Conservation (phyloP, 2,329 filamentous ascomycete genomes). For the Fusarium torulosum region DNA sequence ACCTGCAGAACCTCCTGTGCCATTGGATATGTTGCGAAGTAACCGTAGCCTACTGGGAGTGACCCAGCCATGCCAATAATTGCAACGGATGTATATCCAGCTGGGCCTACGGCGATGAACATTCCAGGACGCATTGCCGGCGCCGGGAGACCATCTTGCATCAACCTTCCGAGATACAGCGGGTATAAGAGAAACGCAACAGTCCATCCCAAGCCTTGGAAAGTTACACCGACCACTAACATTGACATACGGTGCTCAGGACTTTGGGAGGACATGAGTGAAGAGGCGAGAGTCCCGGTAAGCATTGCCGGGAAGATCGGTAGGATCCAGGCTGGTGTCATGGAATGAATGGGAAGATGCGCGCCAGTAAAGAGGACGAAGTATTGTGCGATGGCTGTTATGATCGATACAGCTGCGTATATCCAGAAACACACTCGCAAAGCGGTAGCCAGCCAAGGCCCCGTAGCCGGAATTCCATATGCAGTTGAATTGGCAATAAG, state of each 20-base stretch:
- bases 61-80: constrained; percentile 46
- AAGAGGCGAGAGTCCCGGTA: constrained; percentile 44
- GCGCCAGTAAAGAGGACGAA: constrained; percentile 50
- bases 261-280: constrained; percentile 44
- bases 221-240: constrained; percentile 45
- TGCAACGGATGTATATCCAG: constrained; percentile 45
- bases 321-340: constrained; percentile 50
- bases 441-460: constrained; percentile 61
- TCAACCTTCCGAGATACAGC: constrained; percentile 45
- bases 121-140: constrained; percentile 47
- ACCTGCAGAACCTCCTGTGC: constrained; percentile 44
- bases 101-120: constrained; percentile 46
- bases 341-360: constrained; percentile 45
- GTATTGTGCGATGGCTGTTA: constrained; percentile 46
- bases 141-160: constrained; percentile 47
- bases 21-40: constrained; percentile 44
- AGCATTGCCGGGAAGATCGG: constrained; percentile 50
- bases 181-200: constrained; percentile 45
- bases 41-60: constrained; percentile 43
- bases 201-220: constrained; percentile 48
- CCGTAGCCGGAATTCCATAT: constrained; percentile 66
- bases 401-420: constrained; percentile 56
- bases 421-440: constrained; percentile 65
- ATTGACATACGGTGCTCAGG: constrained; percentile 45
- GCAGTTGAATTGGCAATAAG: constrained; percentile 73